Evolutionary conservation across 2,329 filamentous ascomycete species (phyloP).

Genomic region (Arachnomyces sp.): DNA sequence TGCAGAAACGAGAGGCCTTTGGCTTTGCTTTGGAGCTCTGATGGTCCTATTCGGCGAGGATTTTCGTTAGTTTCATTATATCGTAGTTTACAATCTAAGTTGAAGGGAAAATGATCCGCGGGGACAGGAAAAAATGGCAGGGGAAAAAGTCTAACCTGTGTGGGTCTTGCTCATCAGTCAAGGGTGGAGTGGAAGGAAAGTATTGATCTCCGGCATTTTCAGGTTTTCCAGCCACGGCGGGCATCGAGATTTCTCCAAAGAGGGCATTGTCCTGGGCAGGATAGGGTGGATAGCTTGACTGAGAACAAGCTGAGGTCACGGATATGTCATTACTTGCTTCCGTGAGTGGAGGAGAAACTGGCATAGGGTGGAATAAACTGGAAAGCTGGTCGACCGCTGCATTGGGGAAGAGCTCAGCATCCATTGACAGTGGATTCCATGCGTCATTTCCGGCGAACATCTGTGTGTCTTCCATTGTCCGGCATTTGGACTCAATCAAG

Average conservation of each 20-base stretch:
- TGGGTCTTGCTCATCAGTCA: slow-evolving; percentile 31
- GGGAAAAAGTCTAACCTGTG: slow-evolving; percentile 29
- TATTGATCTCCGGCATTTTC: slow-evolving; percentile 24
- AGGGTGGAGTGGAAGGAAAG: slow-evolving; percentile 31
- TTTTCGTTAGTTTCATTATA: slow-evolving; percentile 6
- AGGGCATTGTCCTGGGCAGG: slow-evolving; percentile 31
- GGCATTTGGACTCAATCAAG: slow-evolving; percentile 21
- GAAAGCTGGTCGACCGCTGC: slow-evolving; percentile 29
- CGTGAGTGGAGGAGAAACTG: slow-evolving; percentile 36
- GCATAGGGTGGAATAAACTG: slow-evolving; percentile 29
- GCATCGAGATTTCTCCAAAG: slow-evolving; percentile 26
- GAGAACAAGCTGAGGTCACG: slow-evolving; percentile 33
- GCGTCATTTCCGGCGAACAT: slow-evolving; percentile 23
- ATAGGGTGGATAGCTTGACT: slow-evolving; percentile 31
- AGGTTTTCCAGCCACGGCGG: slow-evolving; percentile 10
- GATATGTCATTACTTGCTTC: slow-evolving; percentile 36
- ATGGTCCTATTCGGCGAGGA: slow-evolving; percentile 30
- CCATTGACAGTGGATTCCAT: slow-evolving; percentile 31
- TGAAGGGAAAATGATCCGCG: slow-evolving; percentile 6
- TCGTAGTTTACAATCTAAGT: slow-evolving; percentile 1
- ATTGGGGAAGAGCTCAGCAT: slow-evolving; percentile 26
- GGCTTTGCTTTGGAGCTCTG: slow-evolving; percentile 30
- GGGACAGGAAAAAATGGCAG: no score
- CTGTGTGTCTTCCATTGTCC: slow-evolving; percentile 27
- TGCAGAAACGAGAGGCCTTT: slow-evolving; percentile 28